Evolutionary conservation across 805 yeast species (phyloP).

Genomic region (Candida sphagnicola): DNA sequence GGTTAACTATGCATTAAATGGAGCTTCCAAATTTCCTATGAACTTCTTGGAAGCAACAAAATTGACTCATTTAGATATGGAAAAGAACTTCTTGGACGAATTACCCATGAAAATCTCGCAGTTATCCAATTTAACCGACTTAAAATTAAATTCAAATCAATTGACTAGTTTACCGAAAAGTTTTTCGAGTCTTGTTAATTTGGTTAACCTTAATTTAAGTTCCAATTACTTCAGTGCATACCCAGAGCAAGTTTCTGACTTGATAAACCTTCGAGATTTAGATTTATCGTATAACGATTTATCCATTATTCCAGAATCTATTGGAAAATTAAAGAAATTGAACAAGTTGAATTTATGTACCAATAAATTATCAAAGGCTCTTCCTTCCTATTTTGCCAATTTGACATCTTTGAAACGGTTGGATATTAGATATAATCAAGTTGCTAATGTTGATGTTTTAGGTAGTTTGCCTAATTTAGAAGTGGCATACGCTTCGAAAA

Average conservation of each 20-base stretch:
- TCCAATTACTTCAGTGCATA: slow-evolving; percentile 65
- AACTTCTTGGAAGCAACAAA: slow-evolving; percentile 68
- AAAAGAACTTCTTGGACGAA: slow-evolving; percentile 69
- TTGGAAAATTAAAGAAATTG: slow-evolving; percentile 56
- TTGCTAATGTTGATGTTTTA: slow-evolving; percentile 51
- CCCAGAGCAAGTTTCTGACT: slow-evolving; percentile 62
- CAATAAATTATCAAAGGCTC: slow-evolving; percentile 51
- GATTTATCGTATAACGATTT: slow-evolving; percentile 83
- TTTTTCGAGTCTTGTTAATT: slow-evolving; percentile 50
- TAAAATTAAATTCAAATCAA: slow-evolving; percentile 75
- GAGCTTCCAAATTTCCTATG: slow-evolving; percentile 70
- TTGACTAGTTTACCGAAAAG: slow-evolving; percentile 57
- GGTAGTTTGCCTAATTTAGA: slow-evolving; percentile 60
- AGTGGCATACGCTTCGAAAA: slow-evolving; percentile 70
- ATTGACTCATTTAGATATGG: slow-evolving; percentile 65
- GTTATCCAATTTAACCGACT: slow-evolving; percentile 49
- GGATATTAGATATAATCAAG: slow-evolving; percentile 72
- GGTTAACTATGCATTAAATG: slow-evolving; percentile 66
- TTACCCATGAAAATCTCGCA: slow-evolving; percentile 56
- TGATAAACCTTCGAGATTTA: slow-evolving; percentile 57
- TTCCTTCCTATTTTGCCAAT: slow-evolving; percentile 51
- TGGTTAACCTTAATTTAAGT: slow-evolving; percentile 66
- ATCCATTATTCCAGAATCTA: slow-evolving; percentile 52
- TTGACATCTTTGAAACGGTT: slow-evolving; percentile 60
- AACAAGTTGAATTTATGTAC: slow-evolving; percentile 72